Evolutionary conservation across 2,329 filamentous ascomycete genomes (phyloP).

Genomic region (Boeremia exigua): DNA sequence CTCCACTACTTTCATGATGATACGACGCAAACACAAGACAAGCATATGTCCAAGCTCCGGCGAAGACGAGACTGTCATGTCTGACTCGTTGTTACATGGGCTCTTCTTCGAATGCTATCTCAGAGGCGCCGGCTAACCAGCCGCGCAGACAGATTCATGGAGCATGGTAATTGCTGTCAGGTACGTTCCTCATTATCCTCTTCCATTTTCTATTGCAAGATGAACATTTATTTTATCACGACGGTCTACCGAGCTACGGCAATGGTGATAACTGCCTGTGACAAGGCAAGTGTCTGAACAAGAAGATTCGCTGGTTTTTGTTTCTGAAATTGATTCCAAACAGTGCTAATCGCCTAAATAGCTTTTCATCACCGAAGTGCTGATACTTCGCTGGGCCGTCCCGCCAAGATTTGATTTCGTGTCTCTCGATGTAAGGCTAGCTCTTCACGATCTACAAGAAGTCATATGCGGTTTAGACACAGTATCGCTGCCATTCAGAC

Average conservation of each 20-base stretch:
- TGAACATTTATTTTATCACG: conserved; percentile 67
- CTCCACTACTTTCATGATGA: conserved; percentile 69
- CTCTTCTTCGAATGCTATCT: conserved; percentile 23
- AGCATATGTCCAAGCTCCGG: conserved; percentile 93
- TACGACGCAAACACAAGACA: conserved; percentile 80
- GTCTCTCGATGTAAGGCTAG: conserved; percentile 7
- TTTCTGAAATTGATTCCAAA: not conserved
- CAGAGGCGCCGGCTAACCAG: conserved; percentile 32
- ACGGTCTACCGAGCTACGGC: conserved; percentile 84
- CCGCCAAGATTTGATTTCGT: not conserved
- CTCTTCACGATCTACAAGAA: conserved; percentile 16
- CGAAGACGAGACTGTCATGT: conserved; percentile 55
- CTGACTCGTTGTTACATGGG: conserved; percentile 34
- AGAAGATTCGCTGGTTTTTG: not conserved
- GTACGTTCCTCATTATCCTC: conserved; percentile 18
- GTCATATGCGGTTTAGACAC: not conserved
- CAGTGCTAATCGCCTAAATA: conserved; percentile 17
- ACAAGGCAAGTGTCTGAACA: conserved; percentile 64
- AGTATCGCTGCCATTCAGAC: not conserved
- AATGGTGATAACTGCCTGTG: conserved; percentile 82
- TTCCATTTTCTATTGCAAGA: conserved; percentile 32
- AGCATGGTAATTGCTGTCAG: not conserved
- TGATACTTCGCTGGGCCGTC: not conserved
- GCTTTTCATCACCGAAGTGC: not conserved
- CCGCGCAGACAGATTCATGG: conserved; percentile 13